A percentile compares a stretch with the other conserved stretches of the same genome.
Evolutionary conservation across 495 filamentous ascomycete genomes (phyloP).

Genomic region (Tirmania nivea): DNA sequence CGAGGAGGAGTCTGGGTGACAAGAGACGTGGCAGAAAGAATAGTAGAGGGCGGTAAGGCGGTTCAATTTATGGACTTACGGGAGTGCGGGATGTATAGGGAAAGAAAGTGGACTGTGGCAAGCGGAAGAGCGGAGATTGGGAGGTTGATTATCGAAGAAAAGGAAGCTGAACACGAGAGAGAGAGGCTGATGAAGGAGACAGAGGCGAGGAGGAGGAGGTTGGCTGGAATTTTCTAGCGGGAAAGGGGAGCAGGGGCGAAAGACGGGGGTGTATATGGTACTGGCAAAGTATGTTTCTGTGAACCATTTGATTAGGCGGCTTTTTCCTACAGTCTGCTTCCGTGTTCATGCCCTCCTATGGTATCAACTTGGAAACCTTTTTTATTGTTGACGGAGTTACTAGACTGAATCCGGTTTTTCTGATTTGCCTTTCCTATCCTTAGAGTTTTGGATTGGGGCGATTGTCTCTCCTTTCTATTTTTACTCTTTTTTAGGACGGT

Average conservation of each 20-base stretch:
- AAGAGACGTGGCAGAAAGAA: slow-evolving; percentile 8
- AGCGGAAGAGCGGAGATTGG: slow-evolving; percentile 7
- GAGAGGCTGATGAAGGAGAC: not conserved
- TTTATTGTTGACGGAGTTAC: too few species aligned
- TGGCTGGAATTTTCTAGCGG: not conserved
- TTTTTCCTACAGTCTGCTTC: too few species aligned
- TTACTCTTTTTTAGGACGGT: too few species aligned
- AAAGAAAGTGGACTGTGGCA: slow-evolving; percentile 9
- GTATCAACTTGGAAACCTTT: too few species aligned
- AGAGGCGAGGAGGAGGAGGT: not conserved
- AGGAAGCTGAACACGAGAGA: slow-evolving; percentile 5
- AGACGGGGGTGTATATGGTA: too few species aligned
- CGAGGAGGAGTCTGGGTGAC: slow-evolving; percentile 14
- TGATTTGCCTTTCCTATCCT: too few species aligned
- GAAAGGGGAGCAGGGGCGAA: not conserved
- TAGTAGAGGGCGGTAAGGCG: slow-evolving; percentile 8
- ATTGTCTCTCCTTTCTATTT: too few species aligned
- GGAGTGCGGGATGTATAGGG: slow-evolving; percentile 14
- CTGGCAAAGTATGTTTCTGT: too few species aligned
- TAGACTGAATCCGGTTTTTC: too few species aligned
- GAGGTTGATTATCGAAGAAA: slow-evolving; percentile 5
- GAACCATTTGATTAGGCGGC: too few species aligned
- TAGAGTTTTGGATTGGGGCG: too few species aligned
- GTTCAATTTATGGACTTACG: slow-evolving; percentile 11
- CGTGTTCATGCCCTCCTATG: too few species aligned